A percentile compares a stretch with the other conserved stretches of the same genome.
Evolutionary conservation across 306 rosid species (phyloP).

Genomic region (Cicer bijugum): DNA sequence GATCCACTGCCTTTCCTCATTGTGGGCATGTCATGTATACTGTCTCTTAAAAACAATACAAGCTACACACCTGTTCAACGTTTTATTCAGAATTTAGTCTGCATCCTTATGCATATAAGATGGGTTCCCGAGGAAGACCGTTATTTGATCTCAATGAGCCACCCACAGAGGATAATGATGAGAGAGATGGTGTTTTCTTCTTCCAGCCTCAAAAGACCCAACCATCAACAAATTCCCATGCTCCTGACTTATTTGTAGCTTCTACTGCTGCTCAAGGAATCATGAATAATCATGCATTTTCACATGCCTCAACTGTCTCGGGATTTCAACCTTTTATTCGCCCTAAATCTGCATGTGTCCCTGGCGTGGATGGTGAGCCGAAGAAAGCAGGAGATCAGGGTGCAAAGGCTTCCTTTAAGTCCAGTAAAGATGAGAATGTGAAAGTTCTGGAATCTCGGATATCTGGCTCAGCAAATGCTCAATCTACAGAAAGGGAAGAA

Average conservation of each 20-base stretch:
- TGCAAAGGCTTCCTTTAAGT: slow-evolving; percentile 48
- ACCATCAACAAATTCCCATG: slow-evolving; percentile 60
- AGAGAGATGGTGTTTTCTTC: slow-evolving; percentile 51
- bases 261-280: slow-evolving; percentile 65
- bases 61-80: slow-evolving; percentile 40
- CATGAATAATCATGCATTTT: slow-evolving; percentile 71
- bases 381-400: slow-evolving; percentile 52
- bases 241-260: slow-evolving; percentile 59
- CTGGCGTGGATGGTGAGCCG: slow-evolving; percentile 57
- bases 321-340: slow-evolving; percentile 96
- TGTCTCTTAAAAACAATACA: slow-evolving; percentile 47
- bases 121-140: slow-evolving; percentile 93
- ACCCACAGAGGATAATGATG: slow-evolving; percentile 84
- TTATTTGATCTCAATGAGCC: slow-evolving; percentile 98
- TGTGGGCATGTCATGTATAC: slow-evolving; percentile 60
- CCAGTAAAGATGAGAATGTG: slow-evolving; percentile 50
- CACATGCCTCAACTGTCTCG: slow-evolving; percentile 84
- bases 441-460: slow-evolving; percentile 51
- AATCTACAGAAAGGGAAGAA: slow-evolving; percentile 83
- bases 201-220: slow-evolving; percentile 76
- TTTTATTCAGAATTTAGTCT: slow-evolving; percentile 52
- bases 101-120: slow-evolving; percentile 83
- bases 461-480: slow-evolving; percentile 48
- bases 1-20: slow-evolving; percentile 15
- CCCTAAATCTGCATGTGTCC: slow-evolving; percentile 55